A percentile compares a stretch with the other conserved stretches of the same genome.
phyloP scores from a whole-genome alignment of 805 yeast genomes.

The Wickerhamomyces rabaulensis region DNA sequence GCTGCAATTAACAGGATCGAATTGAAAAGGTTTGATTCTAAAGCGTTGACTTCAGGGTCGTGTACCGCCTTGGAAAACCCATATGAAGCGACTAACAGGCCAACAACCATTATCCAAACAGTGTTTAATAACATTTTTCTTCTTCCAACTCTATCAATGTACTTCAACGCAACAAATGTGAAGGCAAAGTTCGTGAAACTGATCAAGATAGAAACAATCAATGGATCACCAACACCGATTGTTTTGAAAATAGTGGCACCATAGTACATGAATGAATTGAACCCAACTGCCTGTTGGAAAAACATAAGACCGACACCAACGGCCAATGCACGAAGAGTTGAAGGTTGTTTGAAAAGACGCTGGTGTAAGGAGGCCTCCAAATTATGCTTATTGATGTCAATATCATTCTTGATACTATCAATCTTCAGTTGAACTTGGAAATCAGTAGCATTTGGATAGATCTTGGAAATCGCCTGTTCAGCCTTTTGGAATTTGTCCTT shows the following conservation, averaged over 20 bases:
- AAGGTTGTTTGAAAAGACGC: constrained; percentile 13
- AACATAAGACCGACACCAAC: constrained; percentile 49
- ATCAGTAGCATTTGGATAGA: constrained; percentile 37
- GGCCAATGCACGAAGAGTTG: constrained; percentile 34
- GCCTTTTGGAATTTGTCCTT: constrained; percentile 29
- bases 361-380: constrained; percentile 2
- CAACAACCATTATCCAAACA: constrained; percentile 33
- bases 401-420: constrained; percentile 42
- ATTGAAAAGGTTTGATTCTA: no score
- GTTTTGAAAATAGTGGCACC: constrained; percentile 51
- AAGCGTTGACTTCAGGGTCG: background rate
- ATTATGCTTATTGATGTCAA: constrained; percentile 5
- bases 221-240: constrained; percentile 48
- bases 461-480: constrained; percentile 37
- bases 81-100: constrained; percentile 28
- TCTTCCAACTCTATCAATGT: constrained; percentile 48
- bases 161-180: constrained; percentile 46
- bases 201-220: constrained; percentile 48
- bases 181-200: constrained; percentile 52
- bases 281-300: constrained; percentile 57
- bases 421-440: constrained; percentile 42
- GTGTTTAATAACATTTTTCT: constrained; percentile 37
- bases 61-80: constrained; percentile 19
- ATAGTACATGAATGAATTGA: constrained; percentile 59
- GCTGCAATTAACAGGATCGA: constrained; percentile 22